A percentile compares a stretch with the other conserved stretches of the same genome.
phyloP scores from a whole-genome alignment of 352 stramenopile genomes.

The Globisporangium okanoganense region DNA sequence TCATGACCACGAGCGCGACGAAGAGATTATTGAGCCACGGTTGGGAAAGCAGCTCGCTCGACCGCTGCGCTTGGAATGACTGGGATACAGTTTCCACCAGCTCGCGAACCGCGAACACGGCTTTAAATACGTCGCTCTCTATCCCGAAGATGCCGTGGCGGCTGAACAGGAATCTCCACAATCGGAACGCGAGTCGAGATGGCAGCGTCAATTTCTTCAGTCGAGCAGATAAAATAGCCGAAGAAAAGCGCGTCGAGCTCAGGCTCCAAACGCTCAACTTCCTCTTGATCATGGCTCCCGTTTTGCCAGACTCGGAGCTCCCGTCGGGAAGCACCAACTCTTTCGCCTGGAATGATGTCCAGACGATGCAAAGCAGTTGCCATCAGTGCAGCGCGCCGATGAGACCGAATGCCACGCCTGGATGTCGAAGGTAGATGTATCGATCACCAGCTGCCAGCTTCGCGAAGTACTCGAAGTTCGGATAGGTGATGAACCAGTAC shows the following conservation, averaged over 20 bases:
- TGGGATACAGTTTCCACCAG: slow-evolving; percentile 15
- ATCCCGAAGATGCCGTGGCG: slow-evolving; percentile 10
- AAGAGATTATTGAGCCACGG: slow-evolving; percentile 7
- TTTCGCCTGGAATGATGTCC: background rate
- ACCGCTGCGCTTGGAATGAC: slow-evolving; percentile 13
- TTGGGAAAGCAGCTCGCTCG: slow-evolving; percentile 6
- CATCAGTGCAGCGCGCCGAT: slow-evolving; percentile 2
- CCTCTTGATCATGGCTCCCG: background rate
- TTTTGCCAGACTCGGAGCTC: background rate
- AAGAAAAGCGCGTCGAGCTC: background rate
- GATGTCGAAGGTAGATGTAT: background rate
- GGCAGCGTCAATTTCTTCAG: background rate
- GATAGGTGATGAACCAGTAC: background rate
- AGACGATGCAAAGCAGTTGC: background rate
- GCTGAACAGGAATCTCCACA: slow-evolving; percentile 1
- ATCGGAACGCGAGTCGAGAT: background rate
- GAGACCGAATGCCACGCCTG: background rate
- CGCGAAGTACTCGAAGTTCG: slow-evolving; percentile 9
- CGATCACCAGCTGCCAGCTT: background rate
- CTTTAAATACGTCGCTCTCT: slow-evolving; percentile 7
- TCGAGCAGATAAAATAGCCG: background rate
- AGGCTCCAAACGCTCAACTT: background rate
- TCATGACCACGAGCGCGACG: slow-evolving; percentile 1
- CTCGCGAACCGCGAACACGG: slow-evolving; percentile 13
- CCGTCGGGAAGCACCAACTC: background rate